Evolutionary conservation across 805 yeast species (phyloP).

Genomic region (Isabelozyma rhagii): DNA sequence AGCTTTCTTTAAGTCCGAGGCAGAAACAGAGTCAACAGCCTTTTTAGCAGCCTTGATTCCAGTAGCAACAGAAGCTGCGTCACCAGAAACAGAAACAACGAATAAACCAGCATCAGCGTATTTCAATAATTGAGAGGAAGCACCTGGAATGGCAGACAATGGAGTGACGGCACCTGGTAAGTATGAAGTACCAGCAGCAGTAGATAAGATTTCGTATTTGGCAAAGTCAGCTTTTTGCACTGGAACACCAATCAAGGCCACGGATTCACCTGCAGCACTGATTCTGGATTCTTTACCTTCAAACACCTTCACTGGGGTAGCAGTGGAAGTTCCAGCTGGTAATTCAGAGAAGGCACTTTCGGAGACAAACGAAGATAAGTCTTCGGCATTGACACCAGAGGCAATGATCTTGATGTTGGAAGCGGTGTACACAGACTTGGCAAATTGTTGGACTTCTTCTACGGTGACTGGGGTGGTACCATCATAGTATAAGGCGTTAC

Average conservation of each 20-base stretch:
- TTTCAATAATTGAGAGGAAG: conserved; percentile 53
- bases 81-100: conserved; percentile 62
- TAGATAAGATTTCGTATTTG: conserved; percentile 66
- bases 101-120: conserved; percentile 83
- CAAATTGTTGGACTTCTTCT: conserved; percentile 66
- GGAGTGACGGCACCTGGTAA: conserved; percentile 57
- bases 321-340: conserved; percentile 55
- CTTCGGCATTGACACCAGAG: conserved; percentile 69
- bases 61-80: conserved; percentile 55
- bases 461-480: conserved; percentile 52
- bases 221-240: conserved; percentile 61
- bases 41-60: conserved; percentile 61
- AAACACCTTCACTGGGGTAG: conserved; percentile 40
- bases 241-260: conserved; percentile 82
- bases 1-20: conserved; percentile 56
- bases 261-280: conserved; percentile 61
- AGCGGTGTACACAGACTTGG: conserved; percentile 63
- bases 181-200: conserved; percentile 57
- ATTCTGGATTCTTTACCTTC: conserved; percentile 69
- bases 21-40: conserved; percentile 26
- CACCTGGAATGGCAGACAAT: conserved; percentile 44
- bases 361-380: conserved; percentile 62
- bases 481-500: conserved; percentile 76
- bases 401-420: conserved; percentile 71
- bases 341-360: conserved; percentile 64